Evolutionary conservation across 176 grass and related monocot genomes (phyloP).

Genomic region (Triticum aestivum): IWGSC_CS_RefSeq_v2.1 NC_057802.1:590554178-590554677

Average conservation of each 20-base stretch:
- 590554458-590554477: constrained; percentile 1
- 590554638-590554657: no score
- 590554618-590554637: no score
- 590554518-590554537: no score
- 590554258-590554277: constrained; percentile 78
- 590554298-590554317: constrained; percentile 76
- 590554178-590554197: no score
- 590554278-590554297: constrained; percentile 76
- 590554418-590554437: not conserved
- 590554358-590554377: not conserved
- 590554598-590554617: no score
- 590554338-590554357: constrained; percentile 20
- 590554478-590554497: not conserved
- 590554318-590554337: constrained; percentile 86
- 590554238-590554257: constrained; percentile 67
- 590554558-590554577: no score
- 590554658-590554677: not conserved
- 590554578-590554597: no score
- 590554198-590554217: no score
- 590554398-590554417: not conserved
- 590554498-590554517: no score
- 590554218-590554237: constrained; percentile 52
- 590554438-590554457: not conserved
- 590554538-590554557: no score
- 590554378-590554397: not conserved